A percentile compares a stretch with the other conserved stretches of the same genome.
Evolutionary conservation across 768 basidiomycete species (phyloP).

Genomic region (Xerocomus brunneocitrinus): DNA sequence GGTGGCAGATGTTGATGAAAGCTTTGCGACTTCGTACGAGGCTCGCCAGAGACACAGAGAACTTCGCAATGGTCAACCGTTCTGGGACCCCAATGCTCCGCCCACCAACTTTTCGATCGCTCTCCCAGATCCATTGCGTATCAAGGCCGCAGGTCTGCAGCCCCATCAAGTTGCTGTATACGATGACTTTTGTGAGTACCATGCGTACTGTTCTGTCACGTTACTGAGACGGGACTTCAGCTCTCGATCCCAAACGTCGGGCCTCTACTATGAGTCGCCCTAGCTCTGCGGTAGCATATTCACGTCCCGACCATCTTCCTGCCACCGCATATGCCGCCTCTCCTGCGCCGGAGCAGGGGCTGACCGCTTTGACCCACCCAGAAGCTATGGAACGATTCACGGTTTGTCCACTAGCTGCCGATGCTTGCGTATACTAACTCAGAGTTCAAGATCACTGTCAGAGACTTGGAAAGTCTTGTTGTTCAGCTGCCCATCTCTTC

Average conservation of each 20-base stretch:
- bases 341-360: slow-evolving; percentile 53
- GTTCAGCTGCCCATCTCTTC: slow-evolving; percentile 69
- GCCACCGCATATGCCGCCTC: slow-evolving; percentile 54
- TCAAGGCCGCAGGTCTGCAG: slow-evolving; percentile 79
- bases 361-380: slow-evolving; percentile 56
- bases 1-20: slow-evolving; percentile 88
- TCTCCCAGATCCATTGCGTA: slow-evolving; percentile 85
- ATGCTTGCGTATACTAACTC: slow-evolving; percentile 3
- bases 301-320: slow-evolving; percentile 41
- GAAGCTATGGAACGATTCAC: slow-evolving; percentile 89
- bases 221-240: slow-evolving; percentile 27
- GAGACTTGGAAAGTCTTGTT: slow-evolving; percentile 80
- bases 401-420: slow-evolving; percentile 37
- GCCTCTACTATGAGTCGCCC: slow-evolving; percentile 53
- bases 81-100: slow-evolving; percentile 83
- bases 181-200: slow-evolving; percentile 79
- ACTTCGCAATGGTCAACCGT: slow-evolving; percentile 67
- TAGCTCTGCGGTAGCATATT: slow-evolving; percentile 65
- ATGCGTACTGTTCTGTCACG: slow-evolving; percentile 1
- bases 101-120: slow-evolving; percentile 62
- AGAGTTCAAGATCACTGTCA: slow-evolving; percentile 19
- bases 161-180: slow-evolving; percentile 83
- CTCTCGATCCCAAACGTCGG: slow-evolving; percentile 55
- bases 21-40: slow-evolving; percentile 77
- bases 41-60: slow-evolving; percentile 83